A percentile compares a stretch with the other conserved stretches of the same genome.
Conservation (phyloP, 352 stramenopile genomes). For the Globisporangium canariense region DNA sequence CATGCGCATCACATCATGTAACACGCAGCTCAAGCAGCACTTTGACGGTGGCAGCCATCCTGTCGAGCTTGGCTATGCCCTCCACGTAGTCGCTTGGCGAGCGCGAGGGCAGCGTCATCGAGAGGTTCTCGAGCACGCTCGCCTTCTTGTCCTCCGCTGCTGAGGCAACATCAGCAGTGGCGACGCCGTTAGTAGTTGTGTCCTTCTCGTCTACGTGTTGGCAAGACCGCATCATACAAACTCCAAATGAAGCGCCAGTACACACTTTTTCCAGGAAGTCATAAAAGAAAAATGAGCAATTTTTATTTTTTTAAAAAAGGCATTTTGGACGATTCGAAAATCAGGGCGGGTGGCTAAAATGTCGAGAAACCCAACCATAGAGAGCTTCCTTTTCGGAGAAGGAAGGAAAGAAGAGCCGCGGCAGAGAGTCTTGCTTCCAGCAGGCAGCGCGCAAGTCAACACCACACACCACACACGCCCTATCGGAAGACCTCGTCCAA, state of each 20-base stretch:
- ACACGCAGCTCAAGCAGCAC: conserved; percentile 87
- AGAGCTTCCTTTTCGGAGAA: background rate
- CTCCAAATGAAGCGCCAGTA: too few species aligned
- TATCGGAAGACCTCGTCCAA: background rate
- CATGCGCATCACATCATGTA: background rate
- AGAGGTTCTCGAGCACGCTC: conserved; percentile 41
- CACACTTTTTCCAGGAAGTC: too few species aligned
- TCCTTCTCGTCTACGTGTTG: too few species aligned
- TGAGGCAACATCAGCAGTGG: conserved; percentile 1
- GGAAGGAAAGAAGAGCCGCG: background rate
- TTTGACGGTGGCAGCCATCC: conserved; percentile 92
- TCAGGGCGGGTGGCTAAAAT: background rate
- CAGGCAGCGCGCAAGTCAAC: background rate
- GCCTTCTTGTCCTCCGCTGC: conserved; percentile 2
- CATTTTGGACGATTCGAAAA: background rate
- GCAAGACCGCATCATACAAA: too few species aligned
- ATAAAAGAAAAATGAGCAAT: too few species aligned
- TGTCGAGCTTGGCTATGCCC: conserved; percentile 78
- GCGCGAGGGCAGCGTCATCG: conserved; percentile 60
- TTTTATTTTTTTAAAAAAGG: background rate
- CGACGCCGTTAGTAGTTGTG: background rate
- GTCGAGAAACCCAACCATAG: background rate
- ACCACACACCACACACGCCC: background rate
- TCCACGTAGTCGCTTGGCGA: conserved; percentile 59
- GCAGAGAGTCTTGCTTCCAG: background rate